phyloP scores from a whole-genome alignment of 2,329 filamentous ascomycete species.

The Ascosphaera aggregata region DNA sequence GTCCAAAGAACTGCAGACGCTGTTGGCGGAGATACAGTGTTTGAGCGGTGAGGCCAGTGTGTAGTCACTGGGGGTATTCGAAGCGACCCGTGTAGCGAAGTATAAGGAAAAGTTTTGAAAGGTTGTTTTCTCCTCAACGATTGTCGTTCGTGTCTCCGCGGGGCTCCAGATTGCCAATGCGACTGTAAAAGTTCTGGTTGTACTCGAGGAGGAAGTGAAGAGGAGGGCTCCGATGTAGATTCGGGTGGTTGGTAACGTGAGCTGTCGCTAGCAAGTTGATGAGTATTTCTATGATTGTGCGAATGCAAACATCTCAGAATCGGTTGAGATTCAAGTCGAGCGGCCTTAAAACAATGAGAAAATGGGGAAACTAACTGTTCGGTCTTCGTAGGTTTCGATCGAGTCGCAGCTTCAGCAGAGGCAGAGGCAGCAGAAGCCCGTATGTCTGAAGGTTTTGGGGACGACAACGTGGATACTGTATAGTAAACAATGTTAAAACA shows the following conservation, averaged over 20 bases:
- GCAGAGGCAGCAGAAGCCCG: not conserved
- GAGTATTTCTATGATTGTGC: not conserved
- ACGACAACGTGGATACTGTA: not conserved
- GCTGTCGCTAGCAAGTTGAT: not conserved
- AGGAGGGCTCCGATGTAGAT: not conserved
- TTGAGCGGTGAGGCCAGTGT: constrained; percentile 23
- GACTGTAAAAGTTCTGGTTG: constrained; percentile 1
- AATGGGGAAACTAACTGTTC: not conserved
- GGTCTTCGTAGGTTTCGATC: not conserved
- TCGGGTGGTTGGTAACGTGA: constrained; percentile 2
- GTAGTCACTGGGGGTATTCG: not conserved
- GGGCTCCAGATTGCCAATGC: not conserved
- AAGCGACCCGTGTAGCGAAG: not conserved
- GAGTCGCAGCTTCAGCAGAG: not conserved
- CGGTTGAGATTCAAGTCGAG: not conserved
- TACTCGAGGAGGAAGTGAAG: not conserved
- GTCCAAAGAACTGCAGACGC: constrained; percentile 80
- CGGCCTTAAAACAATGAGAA: not conserved
- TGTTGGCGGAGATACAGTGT: constrained; percentile 57
- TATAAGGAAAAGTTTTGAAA: not conserved
- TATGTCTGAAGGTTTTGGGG: not conserved
- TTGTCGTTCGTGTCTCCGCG: not conserved
- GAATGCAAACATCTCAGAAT: not conserved
- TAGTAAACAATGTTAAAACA: constrained; percentile 1
- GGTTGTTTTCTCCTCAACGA: not conserved